phyloP scores from a whole-genome alignment of 2,329 filamentous ascomycete species.

The Calonectria henricotiae region DNA sequence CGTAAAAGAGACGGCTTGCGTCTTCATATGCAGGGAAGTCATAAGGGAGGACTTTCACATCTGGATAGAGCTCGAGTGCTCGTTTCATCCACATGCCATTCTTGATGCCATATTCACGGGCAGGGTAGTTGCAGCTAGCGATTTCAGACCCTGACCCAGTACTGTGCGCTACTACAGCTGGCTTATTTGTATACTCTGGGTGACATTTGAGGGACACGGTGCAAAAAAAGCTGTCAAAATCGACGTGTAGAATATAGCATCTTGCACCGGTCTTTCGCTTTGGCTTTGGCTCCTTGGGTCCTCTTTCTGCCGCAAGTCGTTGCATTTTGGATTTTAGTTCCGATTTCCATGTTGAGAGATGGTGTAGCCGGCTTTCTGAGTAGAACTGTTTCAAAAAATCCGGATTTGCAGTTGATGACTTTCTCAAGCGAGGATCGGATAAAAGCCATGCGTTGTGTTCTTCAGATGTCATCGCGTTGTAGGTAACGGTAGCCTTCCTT shows the following conservation, averaged over 20 bases:
- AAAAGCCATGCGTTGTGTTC: constrained; percentile 92
- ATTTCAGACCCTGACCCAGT: constrained; percentile 91
- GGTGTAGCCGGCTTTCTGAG: constrained; percentile 93
- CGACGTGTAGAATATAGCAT: constrained; percentile 92
- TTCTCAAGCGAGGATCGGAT: constrained; percentile 86
- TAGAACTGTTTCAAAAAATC: constrained; percentile 96
- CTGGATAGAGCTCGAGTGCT: constrained; percentile 86
- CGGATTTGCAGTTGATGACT: constrained; percentile 92
- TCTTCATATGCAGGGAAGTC: constrained; percentile 97
- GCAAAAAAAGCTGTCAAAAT: constrained; percentile 99
- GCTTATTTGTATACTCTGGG: constrained; percentile 84
- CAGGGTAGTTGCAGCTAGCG: constrained; percentile 96
- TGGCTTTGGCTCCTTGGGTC: constrained; percentile 61
- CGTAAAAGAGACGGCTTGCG: constrained; percentile 90
- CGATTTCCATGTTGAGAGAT: constrained; percentile 96
- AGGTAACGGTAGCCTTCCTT: constrained; percentile 36
- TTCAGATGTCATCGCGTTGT: constrained; percentile 86
- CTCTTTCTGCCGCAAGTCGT: constrained; percentile 81
- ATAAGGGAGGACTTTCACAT: constrained; percentile 92
- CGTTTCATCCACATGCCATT: constrained; percentile 99
- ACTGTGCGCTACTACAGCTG: constrained; percentile 91
- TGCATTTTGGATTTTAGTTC: constrained; percentile 93
- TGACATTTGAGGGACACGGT: constrained; percentile 87
- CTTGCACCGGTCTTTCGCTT: constrained; percentile 76
- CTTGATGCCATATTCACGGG: constrained; percentile 87